Evolutionary conservation across 352 stramenopile species (phyloP).

Genomic region (Phytophthora syringae): DNA sequence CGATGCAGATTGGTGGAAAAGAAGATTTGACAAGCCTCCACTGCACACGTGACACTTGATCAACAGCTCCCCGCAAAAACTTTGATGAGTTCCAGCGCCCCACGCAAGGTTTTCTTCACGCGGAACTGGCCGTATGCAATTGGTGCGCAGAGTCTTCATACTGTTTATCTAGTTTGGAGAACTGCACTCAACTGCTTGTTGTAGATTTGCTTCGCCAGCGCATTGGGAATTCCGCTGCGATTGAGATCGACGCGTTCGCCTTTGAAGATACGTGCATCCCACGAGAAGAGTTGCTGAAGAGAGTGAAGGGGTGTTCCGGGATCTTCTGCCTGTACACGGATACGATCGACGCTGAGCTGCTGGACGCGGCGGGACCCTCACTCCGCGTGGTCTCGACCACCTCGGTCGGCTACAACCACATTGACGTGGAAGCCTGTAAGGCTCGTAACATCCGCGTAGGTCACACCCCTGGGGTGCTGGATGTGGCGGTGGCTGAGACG

Average conservation of each 20-base stretch:
- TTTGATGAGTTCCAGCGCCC: slow-evolving; percentile 21
- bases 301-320: slow-evolving; percentile 49
- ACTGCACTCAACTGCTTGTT: background rate
- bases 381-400: slow-evolving; percentile 80
- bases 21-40: slow-evolving; percentile 12
- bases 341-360: slow-evolving; percentile 64
- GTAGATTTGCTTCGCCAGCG: slow-evolving; percentile 30
- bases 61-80: background rate
- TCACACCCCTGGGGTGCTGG: slow-evolving; percentile 86
- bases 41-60: slow-evolving; percentile 2
- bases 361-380: slow-evolving; percentile 53
- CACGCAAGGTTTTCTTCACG: slow-evolving; percentile 68
- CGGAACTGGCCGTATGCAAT: slow-evolving; percentile 67
- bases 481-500: slow-evolving; percentile 78
- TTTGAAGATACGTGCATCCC: slow-evolving; percentile 43
- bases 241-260: slow-evolving; percentile 33
- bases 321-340: slow-evolving; percentile 74
- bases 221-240: slow-evolving; percentile 10
- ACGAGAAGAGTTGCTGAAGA: slow-evolving; percentile 51
- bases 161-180: background rate
- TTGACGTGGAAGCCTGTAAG: slow-evolving; percentile 81
- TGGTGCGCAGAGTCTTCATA: slow-evolving; percentile 28
- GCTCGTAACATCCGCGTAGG: slow-evolving; percentile 70
- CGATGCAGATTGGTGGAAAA: slow-evolving; percentile 31
- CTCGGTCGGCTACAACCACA: slow-evolving; percentile 91